Conservation (phyloP, 305 asterid genomes). For the Solanum aculeatissimum region DNA sequence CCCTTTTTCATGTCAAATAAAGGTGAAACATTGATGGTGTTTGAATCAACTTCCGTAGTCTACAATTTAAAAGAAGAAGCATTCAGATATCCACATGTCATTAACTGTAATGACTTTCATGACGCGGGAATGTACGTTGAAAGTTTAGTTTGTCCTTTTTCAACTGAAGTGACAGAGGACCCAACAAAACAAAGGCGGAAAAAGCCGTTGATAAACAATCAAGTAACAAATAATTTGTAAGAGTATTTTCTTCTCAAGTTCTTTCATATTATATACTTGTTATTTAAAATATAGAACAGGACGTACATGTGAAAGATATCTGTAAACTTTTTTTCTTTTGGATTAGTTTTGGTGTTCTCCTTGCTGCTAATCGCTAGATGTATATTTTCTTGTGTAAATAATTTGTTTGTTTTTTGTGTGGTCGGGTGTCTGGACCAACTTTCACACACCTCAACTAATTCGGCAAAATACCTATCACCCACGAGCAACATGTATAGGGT, state of each 20-base stretch:
- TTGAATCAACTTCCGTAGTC: conserved; percentile 6
- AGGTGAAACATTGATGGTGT: conserved; percentile 24
- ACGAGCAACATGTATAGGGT: not conserved
- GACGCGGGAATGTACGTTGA: conserved; percentile 28
- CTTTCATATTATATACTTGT: not conserved
- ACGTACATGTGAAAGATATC: not conserved
- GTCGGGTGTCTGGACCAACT: not conserved
- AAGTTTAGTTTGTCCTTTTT: conserved; percentile 37
- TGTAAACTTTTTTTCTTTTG: no score
- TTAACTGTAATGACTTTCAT: not conserved
- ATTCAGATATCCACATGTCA: conserved; percentile 7
- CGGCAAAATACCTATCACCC: not conserved
- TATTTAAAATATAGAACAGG: not conserved
- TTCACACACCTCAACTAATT: not conserved
- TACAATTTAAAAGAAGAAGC: conserved; percentile 25
- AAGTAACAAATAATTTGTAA: not conserved
- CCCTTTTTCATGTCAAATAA: conserved; percentile 16
- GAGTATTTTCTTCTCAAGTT: not conserved
- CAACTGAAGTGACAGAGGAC: not conserved
- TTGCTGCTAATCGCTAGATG: not conserved
- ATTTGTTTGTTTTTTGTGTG: not conserved
- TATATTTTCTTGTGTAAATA: not conserved
- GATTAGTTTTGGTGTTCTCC: not conserved
- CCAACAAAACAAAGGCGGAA: not conserved
- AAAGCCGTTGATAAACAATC: not conserved